phyloP scores from a whole-genome alignment of 129 eudicot genomes.

The Lactuca sativa region DNA sequence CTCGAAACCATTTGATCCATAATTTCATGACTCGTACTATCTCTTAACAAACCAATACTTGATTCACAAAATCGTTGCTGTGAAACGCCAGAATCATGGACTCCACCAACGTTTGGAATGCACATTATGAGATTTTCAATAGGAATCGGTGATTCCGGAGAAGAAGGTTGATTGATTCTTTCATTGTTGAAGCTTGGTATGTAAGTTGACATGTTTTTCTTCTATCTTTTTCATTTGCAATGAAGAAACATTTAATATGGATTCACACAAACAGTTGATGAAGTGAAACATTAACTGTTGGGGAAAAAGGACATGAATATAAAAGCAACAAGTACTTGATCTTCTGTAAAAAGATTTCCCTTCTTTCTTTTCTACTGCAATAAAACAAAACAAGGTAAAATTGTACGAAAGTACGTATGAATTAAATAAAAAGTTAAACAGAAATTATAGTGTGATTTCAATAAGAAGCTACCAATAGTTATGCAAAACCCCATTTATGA shows the following conservation, averaged over 20 bases:
- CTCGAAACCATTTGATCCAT: conserved; percentile 12
- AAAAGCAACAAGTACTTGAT: conserved; percentile 26
- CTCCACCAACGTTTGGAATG: conserved; percentile 1
- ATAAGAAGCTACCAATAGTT: too few relatives aligned
- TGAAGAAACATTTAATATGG: conserved; percentile 27
- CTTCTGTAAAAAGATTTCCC: conserved; percentile 15
- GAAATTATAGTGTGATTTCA: not conserved
- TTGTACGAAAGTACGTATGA: not conserved
- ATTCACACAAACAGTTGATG: conserved; percentile 31
- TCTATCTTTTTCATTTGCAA: conserved; percentile 2
- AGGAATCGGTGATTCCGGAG: conserved; percentile 11
- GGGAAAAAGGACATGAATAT: conserved; percentile 32
- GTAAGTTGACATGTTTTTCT: conserved; percentile 24
- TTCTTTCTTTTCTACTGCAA: conserved; percentile 9
- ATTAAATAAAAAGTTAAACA: conserved; percentile 1
- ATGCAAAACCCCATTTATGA: not conserved
- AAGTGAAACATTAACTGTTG: conserved; percentile 29
- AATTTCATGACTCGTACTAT: conserved; percentile 17
- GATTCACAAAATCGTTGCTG: conserved; percentile 9
- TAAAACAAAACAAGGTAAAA: conserved; percentile 34
- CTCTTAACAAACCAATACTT: conserved; percentile 6
- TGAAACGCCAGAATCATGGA: conserved; percentile 15
- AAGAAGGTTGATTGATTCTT: conserved; percentile 10
- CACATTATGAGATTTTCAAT: conserved; percentile 16
- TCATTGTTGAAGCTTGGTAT: conserved; percentile 23